Conservation (phyloP, 2,329 filamentous ascomycete genomes). For the Escovopsis weberi region DNA sequence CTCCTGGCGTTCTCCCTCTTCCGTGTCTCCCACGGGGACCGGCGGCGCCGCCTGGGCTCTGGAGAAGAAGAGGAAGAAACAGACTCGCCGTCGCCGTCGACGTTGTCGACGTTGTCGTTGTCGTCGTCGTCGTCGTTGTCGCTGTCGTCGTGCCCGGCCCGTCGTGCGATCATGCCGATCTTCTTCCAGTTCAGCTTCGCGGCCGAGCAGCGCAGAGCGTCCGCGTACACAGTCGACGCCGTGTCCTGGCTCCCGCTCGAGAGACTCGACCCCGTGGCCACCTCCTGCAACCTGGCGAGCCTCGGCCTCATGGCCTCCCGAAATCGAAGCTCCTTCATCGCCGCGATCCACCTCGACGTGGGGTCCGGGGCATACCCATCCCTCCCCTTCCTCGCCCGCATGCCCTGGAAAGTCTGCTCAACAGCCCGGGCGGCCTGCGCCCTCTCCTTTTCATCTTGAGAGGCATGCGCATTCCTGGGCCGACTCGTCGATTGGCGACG, state of each 20-base stretch:
- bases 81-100: slow-evolving; percentile 5
- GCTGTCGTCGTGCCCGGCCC: slow-evolving; percentile 54
- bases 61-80: slow-evolving; percentile 7
- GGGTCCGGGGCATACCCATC: slow-evolving; percentile 54
- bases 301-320: slow-evolving; percentile 32
- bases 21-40: slow-evolving; percentile 21
- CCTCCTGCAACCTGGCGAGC: too few relatives aligned
- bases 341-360: slow-evolving; percentile 57
- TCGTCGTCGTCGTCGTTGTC: slow-evolving; percentile 28
- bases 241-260: slow-evolving; percentile 4
- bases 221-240: slow-evolving; percentile 6
- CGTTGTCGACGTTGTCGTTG: too few relatives aligned
- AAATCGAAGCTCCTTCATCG: slow-evolving; percentile 43
- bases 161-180: slow-evolving; percentile 52
- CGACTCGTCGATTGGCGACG: too few relatives aligned
- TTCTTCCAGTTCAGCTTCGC: slow-evolving; percentile 65
- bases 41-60: too few relatives aligned
- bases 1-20: slow-evolving; percentile 24
- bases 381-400: slow-evolving; percentile 57
- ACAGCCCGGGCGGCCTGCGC: slow-evolving; percentile 40
- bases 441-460: slow-evolving; percentile 7
- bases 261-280: slow-evolving; percentile 13
- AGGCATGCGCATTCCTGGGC: too few relatives aligned
- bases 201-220: slow-evolving; percentile 11
- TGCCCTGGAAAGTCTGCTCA: slow-evolving; percentile 64